Conservation (phyloP, 371 early-diverging fungal genomes). For the Mortierella sp. region DNA sequence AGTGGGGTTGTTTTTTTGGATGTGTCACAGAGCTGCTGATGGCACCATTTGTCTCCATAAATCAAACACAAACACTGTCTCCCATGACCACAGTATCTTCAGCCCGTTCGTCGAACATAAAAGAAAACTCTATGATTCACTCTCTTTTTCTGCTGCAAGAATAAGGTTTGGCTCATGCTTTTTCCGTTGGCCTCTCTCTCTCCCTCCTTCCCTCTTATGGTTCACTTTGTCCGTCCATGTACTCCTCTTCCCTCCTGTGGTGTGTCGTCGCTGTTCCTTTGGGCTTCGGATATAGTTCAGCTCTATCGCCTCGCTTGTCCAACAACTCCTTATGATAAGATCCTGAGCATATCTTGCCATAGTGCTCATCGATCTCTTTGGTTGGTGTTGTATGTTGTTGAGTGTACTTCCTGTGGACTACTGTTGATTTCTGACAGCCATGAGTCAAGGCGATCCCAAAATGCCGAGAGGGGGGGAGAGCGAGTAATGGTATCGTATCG, state of each 20-base stretch:
- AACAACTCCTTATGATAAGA: not conserved
- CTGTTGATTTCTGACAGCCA: conserved; percentile 1
- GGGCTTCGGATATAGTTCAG: not conserved
- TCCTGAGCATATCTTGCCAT: not conserved
- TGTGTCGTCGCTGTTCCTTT: not conserved
- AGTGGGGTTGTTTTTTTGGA: not conserved
- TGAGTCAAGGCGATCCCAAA: not conserved
- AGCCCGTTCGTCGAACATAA: not conserved
- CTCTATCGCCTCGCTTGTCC: not conserved
- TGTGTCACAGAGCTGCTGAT: not conserved
- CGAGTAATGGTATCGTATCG: not conserved
- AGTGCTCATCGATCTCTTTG: not conserved
- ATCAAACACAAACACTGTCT: not conserved
- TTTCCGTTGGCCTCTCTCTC: not conserved
- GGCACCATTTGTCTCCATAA: conserved; percentile 9
- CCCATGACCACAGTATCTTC: too few species aligned
- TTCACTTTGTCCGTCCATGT: conserved; percentile 3
- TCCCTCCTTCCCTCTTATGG: not conserved
- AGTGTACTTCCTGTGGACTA: not conserved
- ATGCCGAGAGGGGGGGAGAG: not conserved
- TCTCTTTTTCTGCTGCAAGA: not conserved
- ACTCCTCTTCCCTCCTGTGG: not conserved
- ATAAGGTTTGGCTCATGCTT: conserved; percentile 42
- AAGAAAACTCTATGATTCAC: conserved; percentile 24
- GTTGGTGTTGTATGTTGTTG: not conserved